A percentile compares a stretch with the other conserved stretches of the same genome.
Evolutionary conservation across 2,329 filamentous ascomycete species (phyloP).

Genomic region (Tolypocladium nubicola): DNA sequence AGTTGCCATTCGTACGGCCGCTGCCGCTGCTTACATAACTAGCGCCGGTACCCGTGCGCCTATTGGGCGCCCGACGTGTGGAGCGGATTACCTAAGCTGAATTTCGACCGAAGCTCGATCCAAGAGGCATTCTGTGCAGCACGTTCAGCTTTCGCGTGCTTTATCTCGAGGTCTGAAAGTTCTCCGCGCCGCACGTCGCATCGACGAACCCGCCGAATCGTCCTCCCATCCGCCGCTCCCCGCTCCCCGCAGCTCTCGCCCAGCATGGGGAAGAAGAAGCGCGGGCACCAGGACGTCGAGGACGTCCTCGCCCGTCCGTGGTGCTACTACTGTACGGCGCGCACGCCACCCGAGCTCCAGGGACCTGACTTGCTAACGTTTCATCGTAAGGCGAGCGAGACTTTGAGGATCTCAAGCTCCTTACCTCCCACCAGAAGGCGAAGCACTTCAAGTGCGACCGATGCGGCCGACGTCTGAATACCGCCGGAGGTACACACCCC

Average conservation of each 20-base stretch:
- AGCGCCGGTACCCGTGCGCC: too few relatives aligned
- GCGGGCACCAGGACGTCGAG: slow-evolving; percentile 74
- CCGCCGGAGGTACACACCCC: slow-evolving; percentile 66
- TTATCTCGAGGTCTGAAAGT: neutral
- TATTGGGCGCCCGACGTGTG: too few relatives aligned
- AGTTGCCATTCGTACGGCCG: too few relatives aligned
- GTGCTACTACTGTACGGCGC: slow-evolving; percentile 82
- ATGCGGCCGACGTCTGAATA: slow-evolving; percentile 82
- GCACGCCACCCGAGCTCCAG: neutral
- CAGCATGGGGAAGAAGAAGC: slow-evolving; percentile 81
- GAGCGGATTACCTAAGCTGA: neutral
- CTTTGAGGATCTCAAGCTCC: slow-evolving; percentile 93
- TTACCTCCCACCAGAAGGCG: slow-evolving; percentile 96
- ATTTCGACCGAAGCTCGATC: neutral
- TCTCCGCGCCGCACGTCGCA: neutral
- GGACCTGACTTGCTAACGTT: slow-evolving; percentile 2
- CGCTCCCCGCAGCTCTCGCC: neutral
- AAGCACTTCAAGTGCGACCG: slow-evolving; percentile 98
- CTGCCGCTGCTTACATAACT: too few relatives aligned
- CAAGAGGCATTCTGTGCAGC: neutral
- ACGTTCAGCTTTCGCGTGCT: neutral
- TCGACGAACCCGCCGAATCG: neutral
- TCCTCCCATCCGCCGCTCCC: neutral
- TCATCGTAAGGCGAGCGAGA: slow-evolving; percentile 65
- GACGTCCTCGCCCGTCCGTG: slow-evolving; percentile 80